Base-by-base conservation (phyloP, 1,284 basidiomycete species). In the Mycosarcoma mackinlayi region DNA sequence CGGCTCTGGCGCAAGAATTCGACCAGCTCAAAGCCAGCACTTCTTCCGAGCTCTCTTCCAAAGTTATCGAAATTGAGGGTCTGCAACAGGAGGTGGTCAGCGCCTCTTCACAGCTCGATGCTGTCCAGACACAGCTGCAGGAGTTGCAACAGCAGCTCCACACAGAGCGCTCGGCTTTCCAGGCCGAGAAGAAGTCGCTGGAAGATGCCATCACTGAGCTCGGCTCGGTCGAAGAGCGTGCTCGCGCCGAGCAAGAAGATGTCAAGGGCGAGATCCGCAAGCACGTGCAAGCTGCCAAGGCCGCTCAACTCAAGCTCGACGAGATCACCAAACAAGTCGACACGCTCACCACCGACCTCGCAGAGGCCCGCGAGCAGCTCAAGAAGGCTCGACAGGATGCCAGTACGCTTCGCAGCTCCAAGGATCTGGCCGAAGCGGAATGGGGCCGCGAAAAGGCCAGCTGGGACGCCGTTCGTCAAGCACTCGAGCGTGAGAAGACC, bases 391-490 rank as follows among this genome's bases (percentile, higher is more conserved):
- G 60, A 18, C 66, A 65, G 19, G 76, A 77, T 34, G 56, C 57
- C 25, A 54, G 58, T 25, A 25, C 65, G 16, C 49, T 69, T 28
- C 67, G 76, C 31, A 70, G 65, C 47, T 67, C 73, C 41, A 92
- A 92, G 83, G 76, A 85, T 7, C 86, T 92, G 18, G 87, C 89
- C 18, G 84, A 83, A 13, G 85, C 92, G 61, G 90, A 89, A 81
- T 85, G 87, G 56, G 87, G 91, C 46, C 84, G 88, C 3, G 89
- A 92, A 70, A 92, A 90, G 25, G 91, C 83, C 27, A 93, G 92
- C 81, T 94, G 92, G 92, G 86, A 86, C 35, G 87, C 89, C 58
- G 91, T 94, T 82, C 89, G 88, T 62, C 88, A 89, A 14, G 86
- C 88, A 9, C 85, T 94, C 13, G 89, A 92, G 72, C 90, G 91